Evolutionary conservation across 2,329 filamentous ascomycete genomes (phyloP), one percentile per base, ranked within the genome.

Genomic region (Hypoxylon sp.): DNA sequence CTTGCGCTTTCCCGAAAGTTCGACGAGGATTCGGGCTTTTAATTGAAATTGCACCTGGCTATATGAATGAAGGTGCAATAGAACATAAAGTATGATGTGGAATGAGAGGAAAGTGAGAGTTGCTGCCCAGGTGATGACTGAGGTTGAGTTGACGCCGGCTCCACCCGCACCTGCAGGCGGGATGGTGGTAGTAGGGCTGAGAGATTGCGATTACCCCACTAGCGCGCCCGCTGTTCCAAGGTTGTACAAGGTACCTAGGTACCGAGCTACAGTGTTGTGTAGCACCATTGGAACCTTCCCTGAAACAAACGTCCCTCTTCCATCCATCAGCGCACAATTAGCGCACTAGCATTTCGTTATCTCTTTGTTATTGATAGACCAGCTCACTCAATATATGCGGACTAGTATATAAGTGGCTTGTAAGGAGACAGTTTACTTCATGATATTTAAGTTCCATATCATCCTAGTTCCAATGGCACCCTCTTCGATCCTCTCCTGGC

Each of bases 111-210:
- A 21, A 35, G 27, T 35, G 13, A 21, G 3, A 35, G 11, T 24
- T 21, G n/a, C 3, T 11, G 24, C 24, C 3, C 24, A 27, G 24
- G 24, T 27, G 27, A 46, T 19, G 53, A 19, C 24, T 19, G 53
- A 32, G 29, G 53, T 55, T 31, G 52, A 44, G 11, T 56, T 56
- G n/a, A 46, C 8, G 27, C 32, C 19, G 17, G 39, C 53, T 17
- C 39, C n/a, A 31, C 24, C 1, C 29, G 15, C 21, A 17, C 5
- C 35, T 19, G 35, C 10, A 21, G 17, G 27, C 24, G 27, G 37
- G 24, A 27, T 15, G 27, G 42, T 56, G 24, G n/a, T 15, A 17
- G 42, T 56, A 56, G 54, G 54, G 54, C 54, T 56, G 54, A 56
- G 13, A 56, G 13, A 47, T 13, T 37, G 15, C 32, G 3, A 21